phyloP scores from a whole-genome alignment of 2,329 filamentous ascomycete species.

The Fusarium torulosum region DNA sequence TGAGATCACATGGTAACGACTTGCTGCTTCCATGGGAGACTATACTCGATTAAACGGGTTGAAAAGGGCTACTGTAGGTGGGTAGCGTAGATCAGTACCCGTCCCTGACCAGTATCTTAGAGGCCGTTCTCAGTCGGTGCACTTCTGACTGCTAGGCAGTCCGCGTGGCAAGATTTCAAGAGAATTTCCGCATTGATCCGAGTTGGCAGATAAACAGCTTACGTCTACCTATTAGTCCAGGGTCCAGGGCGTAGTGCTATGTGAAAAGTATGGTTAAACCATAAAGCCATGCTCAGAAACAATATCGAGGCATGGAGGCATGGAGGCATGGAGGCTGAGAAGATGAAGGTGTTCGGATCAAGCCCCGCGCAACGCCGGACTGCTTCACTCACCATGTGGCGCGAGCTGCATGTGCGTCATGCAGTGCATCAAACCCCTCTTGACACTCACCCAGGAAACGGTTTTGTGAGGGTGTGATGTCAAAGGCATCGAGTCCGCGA shows the following conservation, averaged over 20 bases:
- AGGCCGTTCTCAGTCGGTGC: no score
- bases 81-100: conserved; percentile 29
- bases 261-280: conserved; percentile 10
- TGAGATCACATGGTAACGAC: no score
- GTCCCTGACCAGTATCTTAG: not conserved
- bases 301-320: conserved; percentile 22
- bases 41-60: not conserved
- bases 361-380: not conserved
- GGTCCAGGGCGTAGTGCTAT: not conserved
- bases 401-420: conserved; percentile 25
- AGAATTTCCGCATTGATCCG: no score
- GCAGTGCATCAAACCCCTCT: conserved; percentile 4
- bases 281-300: conserved; percentile 27
- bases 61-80: conserved; percentile 10
- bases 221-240: not conserved
- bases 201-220: no score
- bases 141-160: no score
- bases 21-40: not conserved
- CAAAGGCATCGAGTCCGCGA: conserved; percentile 26
- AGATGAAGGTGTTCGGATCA: conserved; percentile 29
- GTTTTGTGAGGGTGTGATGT: conserved; percentile 39
- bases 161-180: no score
- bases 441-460: not conserved
- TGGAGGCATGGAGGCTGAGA: conserved; percentile 17
- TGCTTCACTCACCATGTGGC: conserved; percentile 8